Base-by-base conservation (phyloP, 78 protist species). In the Bigelowiella natans region DNA sequence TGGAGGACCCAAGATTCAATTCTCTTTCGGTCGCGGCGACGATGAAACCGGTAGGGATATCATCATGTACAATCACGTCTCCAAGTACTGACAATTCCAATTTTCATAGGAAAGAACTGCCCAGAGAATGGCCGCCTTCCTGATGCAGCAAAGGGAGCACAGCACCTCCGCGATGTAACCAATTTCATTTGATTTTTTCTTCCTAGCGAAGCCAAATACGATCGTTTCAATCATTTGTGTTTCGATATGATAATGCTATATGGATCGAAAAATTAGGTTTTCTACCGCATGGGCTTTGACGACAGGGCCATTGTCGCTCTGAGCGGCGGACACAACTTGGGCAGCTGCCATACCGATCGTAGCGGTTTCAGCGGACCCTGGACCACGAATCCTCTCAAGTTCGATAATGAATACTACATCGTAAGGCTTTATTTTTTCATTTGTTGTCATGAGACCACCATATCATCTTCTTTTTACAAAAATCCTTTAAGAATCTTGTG, bases 141-240 rank as follows among this genome's bases (percentile, higher is more conserved):
- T 7, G 87, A 85, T 85, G 87, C 87, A 7, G 7, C 87, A 11
- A 7, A 28, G 18, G 87, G 87, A 11, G 87, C 87, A 29, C 7
- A 85, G 38, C 87, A 85, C 38, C 51, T 85, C 11, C 87, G 87
- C 36, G 87, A 85, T 85, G 87, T 85, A 34, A n/a, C n/a, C n/a
- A n/a, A n/a, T n/a, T n/a, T n/a, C n/a, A n/a, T n/a, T n/a, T n/a
- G n/a, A n/a, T n/a, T n/a, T n/a, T n/a, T n/a, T n/a, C n/a, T n/a
- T n/a, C n/a, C n/a, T n/a, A n/a, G n/a, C n/a, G n/a, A n/a, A n/a
- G n/a, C n/a, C n/a, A n/a, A n/a, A n/a, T n/a, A n/a, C n/a, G n/a
- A n/a, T n/a, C n/a, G n/a, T n/a, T n/a, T n/a, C n/a, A n/a, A n/a
- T n/a, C n/a, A n/a, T n/a, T n/a, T n/a, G n/a, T n/a, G n/a, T n/a